These are phyloP conservation scores for Taphrina wiesneri DNA, from an alignment of 1,139 yeast species.

Conservation along the genomic window DNA sequence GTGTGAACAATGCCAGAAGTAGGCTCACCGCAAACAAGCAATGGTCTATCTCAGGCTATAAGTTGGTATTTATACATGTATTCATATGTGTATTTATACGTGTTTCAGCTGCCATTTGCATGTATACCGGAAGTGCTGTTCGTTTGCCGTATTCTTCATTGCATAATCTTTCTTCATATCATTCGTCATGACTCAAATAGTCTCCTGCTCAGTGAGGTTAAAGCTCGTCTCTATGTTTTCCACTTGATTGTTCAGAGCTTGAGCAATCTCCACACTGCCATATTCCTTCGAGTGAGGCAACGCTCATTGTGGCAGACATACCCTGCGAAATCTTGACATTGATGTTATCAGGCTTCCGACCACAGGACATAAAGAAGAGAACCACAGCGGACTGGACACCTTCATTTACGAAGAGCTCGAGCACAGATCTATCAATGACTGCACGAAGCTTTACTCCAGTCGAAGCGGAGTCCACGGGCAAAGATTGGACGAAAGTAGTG, in stretches of 20 bases:
- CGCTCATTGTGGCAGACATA: slow-evolving; percentile 7
- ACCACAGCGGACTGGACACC: slow-evolving; percentile 26
- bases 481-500: slow-evolving; percentile 5
- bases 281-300: slow-evolving; percentile 1
- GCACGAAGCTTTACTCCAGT: slow-evolving; percentile 7
- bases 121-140: no score
- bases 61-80: no score
- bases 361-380: slow-evolving; percentile 16
- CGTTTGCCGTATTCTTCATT: no score
- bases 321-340: slow-evolving; percentile 10
- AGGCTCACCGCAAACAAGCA: no score
- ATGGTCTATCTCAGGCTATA: no score
- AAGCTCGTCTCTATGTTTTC: no score
- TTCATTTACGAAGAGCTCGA: slow-evolving; percentile 29
- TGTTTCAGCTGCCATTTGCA: no score
- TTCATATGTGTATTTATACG: no score
- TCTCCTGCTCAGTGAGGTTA: no score
- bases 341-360: slow-evolving; percentile 12
- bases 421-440: slow-evolving; percentile 24
- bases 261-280: slow-evolving; percentile 17
- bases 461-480: slow-evolving; percentile 6
- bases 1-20: no score
- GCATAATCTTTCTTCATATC: no score
- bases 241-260: not conserved
- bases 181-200: no score